These are phyloP conservation scores for Chrysoporthe cubensis DNA, from an alignment of 2,329 filamentous ascomycete species.

Conservation along the genomic window DNA sequence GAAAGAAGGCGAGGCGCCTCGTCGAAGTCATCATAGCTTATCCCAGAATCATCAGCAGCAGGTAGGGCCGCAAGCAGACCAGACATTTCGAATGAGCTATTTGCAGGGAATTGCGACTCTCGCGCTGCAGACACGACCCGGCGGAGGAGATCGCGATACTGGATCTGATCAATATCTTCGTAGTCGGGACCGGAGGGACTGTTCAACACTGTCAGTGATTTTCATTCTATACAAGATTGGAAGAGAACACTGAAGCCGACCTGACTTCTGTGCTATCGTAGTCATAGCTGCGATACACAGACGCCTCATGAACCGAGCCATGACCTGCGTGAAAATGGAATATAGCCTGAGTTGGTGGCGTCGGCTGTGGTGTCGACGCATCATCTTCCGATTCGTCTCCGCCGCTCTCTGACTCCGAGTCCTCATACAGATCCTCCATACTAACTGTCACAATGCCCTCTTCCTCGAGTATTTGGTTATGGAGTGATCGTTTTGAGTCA, in stretches of 20 bases:
- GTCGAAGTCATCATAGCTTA: neutral
- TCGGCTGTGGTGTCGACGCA: neutral
- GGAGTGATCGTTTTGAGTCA: neutral
- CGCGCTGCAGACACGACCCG: neutral
- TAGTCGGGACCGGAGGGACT: neutral
- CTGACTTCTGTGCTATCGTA: neutral
- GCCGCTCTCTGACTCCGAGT: neutral
- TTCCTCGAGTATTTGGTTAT: slow-evolving; percentile 24
- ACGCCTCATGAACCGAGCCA: neutral
- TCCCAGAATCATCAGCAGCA: slow-evolving; percentile 11
- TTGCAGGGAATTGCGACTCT: neutral
- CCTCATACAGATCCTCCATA: neutral
- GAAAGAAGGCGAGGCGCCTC: neutral
- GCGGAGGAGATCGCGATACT: neutral
- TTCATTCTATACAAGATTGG: neutral
- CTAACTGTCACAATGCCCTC: slow-evolving; percentile 26
- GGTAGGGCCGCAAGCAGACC: slow-evolving; percentile 5
- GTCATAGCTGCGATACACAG: neutral
- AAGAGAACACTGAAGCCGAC: neutral
- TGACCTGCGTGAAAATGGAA: neutral
- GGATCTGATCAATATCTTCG: neutral
- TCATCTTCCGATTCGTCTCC: neutral
- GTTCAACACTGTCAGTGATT: neutral
- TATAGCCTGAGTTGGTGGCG: neutral
- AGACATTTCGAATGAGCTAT: neutral